phyloP scores from a whole-genome alignment of 345 rosid species.

The Triadica sebifera region DNA sequence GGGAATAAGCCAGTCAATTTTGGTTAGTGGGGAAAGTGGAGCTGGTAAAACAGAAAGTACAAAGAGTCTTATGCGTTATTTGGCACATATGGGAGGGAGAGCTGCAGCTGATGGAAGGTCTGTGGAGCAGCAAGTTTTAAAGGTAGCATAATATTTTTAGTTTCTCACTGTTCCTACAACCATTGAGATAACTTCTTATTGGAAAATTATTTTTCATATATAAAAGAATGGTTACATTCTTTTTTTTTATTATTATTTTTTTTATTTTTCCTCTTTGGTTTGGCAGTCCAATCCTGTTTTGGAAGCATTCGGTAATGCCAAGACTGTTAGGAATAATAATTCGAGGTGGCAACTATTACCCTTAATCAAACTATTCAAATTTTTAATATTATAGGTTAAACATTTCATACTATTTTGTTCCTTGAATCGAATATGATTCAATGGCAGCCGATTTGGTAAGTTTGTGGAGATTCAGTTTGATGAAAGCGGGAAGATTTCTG shows the following conservation, averaged over 20 bases:
- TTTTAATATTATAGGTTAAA: slow-evolving; percentile 16
- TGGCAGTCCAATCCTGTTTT: slow-evolving; percentile 98
- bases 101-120: slow-evolving; percentile 80
- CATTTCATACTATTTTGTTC: slow-evolving; percentile 15
- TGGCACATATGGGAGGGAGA: slow-evolving; percentile 98
- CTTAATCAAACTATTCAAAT: background rate
- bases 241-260: background rate
- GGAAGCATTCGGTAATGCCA: slow-evolving; percentile 99
- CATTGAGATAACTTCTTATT: background rate
- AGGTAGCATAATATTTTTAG: slow-evolving; percentile 44
- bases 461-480: slow-evolving; percentile 99
- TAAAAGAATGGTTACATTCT: background rate
- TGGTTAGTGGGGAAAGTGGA: slow-evolving; percentile 99
- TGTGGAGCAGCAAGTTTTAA: slow-evolving; percentile 96
- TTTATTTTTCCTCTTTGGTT: slow-evolving; percentile 17
- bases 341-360: slow-evolving; percentile 59
- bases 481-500: slow-evolving; percentile 76
- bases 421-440: slow-evolving; percentile 2
- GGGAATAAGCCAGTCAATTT: slow-evolving; percentile 79
- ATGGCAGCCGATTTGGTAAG: slow-evolving; percentile 93
- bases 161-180: slow-evolving; percentile 10
- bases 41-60: slow-evolving; percentile 99
- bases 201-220: slow-evolving; percentile 8
- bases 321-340: slow-evolving; percentile 93
- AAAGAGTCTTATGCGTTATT: slow-evolving; percentile 91